These are phyloP conservation scores for Fraxinus quadrangulata DNA, from an alignment of 257 asterid genomes.

Conservation along the genomic window DNA sequence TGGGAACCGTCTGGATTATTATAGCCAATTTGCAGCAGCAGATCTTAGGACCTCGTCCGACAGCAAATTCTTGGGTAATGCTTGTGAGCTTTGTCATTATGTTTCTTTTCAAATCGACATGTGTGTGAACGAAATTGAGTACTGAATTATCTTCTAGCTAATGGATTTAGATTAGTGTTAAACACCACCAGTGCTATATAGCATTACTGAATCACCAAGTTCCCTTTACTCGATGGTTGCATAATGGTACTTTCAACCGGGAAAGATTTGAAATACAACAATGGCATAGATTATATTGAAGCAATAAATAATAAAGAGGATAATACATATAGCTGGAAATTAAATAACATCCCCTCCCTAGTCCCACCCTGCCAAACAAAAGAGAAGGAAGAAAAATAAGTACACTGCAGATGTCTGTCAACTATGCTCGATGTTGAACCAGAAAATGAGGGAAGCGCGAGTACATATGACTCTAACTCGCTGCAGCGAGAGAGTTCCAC, in stretches of 20 bases:
- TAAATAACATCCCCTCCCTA: background rate
- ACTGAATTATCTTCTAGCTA: background rate
- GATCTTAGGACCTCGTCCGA: no score
- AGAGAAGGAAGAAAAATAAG: background rate
- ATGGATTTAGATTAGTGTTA: no score
- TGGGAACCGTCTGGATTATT: no score
- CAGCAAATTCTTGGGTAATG: no score
- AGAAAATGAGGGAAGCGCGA: conserved; percentile 77
- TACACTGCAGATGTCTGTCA: conserved; percentile 15
- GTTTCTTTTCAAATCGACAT: no score
- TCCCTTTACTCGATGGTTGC: background rate
- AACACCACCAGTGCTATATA: no score
- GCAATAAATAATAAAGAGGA: conserved; percentile 18
- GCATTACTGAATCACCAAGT: no score
- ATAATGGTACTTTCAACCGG: background rate
- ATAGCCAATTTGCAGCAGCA: no score
- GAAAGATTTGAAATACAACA: background rate
- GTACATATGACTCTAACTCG: conserved; percentile 79
- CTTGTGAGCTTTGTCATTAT: no score
- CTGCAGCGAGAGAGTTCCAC: conserved; percentile 79
- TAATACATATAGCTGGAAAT: background rate
- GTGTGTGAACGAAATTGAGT: background rate
- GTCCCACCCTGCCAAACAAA: background rate
- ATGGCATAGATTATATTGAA: background rate
- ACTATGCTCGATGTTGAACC: conserved; percentile 65